Base-by-base conservation (phyloP, 176 grass and related monocot species). In the Stipa capillata region DNA sequence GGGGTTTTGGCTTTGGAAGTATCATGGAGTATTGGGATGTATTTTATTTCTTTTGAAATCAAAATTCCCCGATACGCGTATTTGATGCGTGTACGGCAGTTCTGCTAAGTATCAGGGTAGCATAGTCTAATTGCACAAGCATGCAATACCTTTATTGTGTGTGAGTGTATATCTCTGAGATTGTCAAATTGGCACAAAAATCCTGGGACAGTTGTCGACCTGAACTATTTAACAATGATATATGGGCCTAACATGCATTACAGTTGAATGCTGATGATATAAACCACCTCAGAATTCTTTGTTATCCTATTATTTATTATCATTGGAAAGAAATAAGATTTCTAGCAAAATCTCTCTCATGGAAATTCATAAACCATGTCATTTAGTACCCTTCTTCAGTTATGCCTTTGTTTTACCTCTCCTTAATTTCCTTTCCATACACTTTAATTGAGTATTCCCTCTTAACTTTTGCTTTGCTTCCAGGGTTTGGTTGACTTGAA, bases 401-500 rank as follows among this genome's bases (percentile, higher is more conserved):
- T 39, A 1, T 39, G 18, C 41, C 10, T 74, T 48, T 9, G 39
- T 12, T 75, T 60, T 68, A 66, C 13, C 45, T 49, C 2, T 49
- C 10, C 32, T 65, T n/a, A n/a, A n/a, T n/a, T 16, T 6, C 29
- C 37, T 33, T 1, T 42, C 48, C 53, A 16, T 43, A 55, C 49
- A 65, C 33, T 85, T 1, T 34, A 33, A 40, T 15, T 72, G 42
- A 63, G 11, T 51, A 68, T 32, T 56, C 13, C 33, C 18, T 72
- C 33, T 65, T n/a, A n/a, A 65, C 32, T 3, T 36, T 42, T 71
- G 2, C 58, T 67, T 73, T 32, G 12, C 18, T 58, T 72, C 6
- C 43, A 70, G 67, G 67, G 67, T 8, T 70, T 70, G 67, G 67
- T 70, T 70, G 67, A 70, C 67, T 70, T 70, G 67, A 70, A 70